Evolutionary conservation across 495 filamentous ascomycete genomes (phyloP), one percentile per base, ranked within the genome.

Genomic region (Neurospora sp.): DNA sequence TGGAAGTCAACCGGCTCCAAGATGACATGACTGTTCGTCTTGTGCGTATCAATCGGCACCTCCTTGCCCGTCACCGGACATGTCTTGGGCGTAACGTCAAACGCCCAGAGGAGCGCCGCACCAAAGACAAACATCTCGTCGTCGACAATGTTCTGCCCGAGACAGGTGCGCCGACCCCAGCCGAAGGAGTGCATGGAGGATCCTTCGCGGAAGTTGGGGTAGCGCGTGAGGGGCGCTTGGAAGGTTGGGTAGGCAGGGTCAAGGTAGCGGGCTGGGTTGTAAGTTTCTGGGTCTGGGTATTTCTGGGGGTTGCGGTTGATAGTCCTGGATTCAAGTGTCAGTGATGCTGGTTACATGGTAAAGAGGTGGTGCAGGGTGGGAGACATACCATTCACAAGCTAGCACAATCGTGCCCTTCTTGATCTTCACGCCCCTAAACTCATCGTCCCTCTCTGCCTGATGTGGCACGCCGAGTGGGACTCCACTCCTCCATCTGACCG

Each of bases 71-170:
- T 82, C 48, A 78, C 76, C 8, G 83, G 82, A 70, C 79, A 83
- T 31, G 76, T 80, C 70, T 83, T 81, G 41, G 73, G 80, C 0
- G 22, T 72, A 8, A 87, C 77, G 39, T 89, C 78, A 44, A 92
- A 88, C 22, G 75, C 86, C 85, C 70, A 88, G 74, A 75, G 84
- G 40, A 74, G 75, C 73, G 48, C 88, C 44, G 82, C 84, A 81
- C 72, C 90, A 68, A 73, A 83, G 81, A 77, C 82, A 78, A 86
- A 84, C 79, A 81, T 84, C 75, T 86, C 84, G 76, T 86, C 83
- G 72, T 91, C 89, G 5, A 89, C 90, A n/a, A 92, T 82, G 53
- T 87, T 82, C 31, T 88, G 86, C 0, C 89, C 90, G 0, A 89
- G 75, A 71, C 90, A 92, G 8, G 88, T 86, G 10, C 90, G 83